phyloP scores from a whole-genome alignment of 2,329 filamentous ascomycete species.

The Monilinia laxa region DNA sequence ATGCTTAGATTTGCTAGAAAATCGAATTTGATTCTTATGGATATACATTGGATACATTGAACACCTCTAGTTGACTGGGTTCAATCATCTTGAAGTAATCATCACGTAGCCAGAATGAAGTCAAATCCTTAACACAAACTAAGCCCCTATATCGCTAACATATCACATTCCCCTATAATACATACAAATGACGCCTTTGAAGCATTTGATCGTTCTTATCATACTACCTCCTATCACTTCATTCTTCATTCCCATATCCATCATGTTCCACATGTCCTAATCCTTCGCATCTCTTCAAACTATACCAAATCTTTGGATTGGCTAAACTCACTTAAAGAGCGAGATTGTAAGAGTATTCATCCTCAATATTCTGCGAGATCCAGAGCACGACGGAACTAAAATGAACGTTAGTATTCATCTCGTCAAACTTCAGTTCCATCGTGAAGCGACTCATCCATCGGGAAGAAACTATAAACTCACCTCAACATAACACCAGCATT shows the following conservation, averaged over 20 bases:
- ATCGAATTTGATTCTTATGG: neutral
- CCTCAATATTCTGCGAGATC: constrained; percentile 72
- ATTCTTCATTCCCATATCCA: constrained; percentile 13
- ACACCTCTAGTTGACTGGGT: neutral
- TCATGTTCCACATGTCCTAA: constrained; percentile 2
- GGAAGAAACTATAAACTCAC: constrained; percentile 41
- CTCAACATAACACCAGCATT: constrained; percentile 63
- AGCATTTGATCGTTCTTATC: constrained; percentile 9
- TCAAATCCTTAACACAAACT: neutral
- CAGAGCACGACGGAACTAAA: constrained; percentile 62
- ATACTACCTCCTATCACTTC: constrained; percentile 5
- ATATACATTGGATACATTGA: neutral
- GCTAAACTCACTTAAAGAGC: constrained; percentile 47
- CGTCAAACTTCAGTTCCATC: neutral
- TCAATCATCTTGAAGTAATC: neutral
- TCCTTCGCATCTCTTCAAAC: constrained; percentile 6
- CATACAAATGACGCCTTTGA: constrained; percentile 14
- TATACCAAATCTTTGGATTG: neutral
- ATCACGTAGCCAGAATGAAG: neutral
- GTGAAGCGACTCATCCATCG: neutral
- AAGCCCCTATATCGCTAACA: constrained; percentile 18
- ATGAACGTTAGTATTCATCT: constrained; percentile 26
- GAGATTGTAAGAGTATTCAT: constrained; percentile 68
- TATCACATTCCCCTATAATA: constrained; percentile 20
- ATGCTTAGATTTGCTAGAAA: neutral